Percentiles rank a stretch among this genome's conserved stretches.
Evolutionary conservation across 2,329 filamentous ascomycete genomes (phyloP).

Genomic region (Lecanicillium sp.): DNA sequence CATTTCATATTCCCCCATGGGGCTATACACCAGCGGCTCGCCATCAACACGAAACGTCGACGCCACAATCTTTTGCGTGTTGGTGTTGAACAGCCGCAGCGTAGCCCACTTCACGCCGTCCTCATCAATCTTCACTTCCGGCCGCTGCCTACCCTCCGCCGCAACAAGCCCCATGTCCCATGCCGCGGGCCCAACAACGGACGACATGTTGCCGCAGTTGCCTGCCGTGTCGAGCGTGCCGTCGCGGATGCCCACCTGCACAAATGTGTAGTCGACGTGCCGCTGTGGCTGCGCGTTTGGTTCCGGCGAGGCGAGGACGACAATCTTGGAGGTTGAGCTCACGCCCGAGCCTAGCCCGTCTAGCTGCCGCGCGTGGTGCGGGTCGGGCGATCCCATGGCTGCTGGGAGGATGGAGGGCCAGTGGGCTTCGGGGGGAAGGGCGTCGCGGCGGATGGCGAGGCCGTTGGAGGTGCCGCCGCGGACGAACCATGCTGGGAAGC

Average conservation of each 20-base stretch:
- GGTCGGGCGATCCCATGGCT: constrained; percentile 58
- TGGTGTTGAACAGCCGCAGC: constrained; percentile 62
- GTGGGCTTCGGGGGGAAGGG: constrained; percentile 26
- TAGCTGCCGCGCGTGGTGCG: constrained; percentile 57
- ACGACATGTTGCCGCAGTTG: constrained; percentile 71
- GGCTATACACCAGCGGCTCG: constrained; percentile 18
- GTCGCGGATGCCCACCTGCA: constrained; percentile 58
- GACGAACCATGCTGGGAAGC: constrained; percentile 32
- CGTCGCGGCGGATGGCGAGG: constrained; percentile 38
- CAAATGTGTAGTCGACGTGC: constrained; percentile 64
- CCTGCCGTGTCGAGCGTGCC: constrained; percentile 55
- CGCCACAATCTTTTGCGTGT: constrained; percentile 57
- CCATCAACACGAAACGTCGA: constrained; percentile 46
- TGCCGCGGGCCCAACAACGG: constrained; percentile 51
- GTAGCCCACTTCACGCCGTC: constrained; percentile 27
- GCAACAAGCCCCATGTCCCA: constrained; percentile 20
- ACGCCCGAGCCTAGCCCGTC: constrained; percentile 64
- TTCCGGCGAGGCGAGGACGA: constrained; percentile 42
- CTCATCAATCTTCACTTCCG: not conserved
- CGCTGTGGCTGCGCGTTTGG: constrained; percentile 1
- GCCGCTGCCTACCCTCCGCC: constrained; percentile 10
- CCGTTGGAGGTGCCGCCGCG: constrained; percentile 65
- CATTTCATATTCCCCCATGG: constrained; percentile 48
- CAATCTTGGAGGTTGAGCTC: constrained; percentile 64
- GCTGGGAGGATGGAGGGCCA: constrained; percentile 46